Base-by-base conservation (phyloP, 129 eudicot genomes). In the Lonicera japonica region DNA sequence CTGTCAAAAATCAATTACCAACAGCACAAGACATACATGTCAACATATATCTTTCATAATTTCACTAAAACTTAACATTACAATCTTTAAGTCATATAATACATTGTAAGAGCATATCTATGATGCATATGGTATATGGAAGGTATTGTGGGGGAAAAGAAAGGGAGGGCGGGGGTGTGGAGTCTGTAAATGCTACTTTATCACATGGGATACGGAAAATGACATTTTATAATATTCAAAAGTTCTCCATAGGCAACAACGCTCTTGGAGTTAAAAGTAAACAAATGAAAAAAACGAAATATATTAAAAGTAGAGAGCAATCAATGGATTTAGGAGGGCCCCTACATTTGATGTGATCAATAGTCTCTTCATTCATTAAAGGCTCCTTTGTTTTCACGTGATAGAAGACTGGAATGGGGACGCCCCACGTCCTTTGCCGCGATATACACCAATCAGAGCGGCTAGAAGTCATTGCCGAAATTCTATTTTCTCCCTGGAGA, bases 371-470 rank as follows among this genome's bases (percentile, higher is more conserved):
- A 71, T 88, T 88, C 87, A 88, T 77, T 60, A 94, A 72, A 48
- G 99, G 99, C 73, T 88, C 87, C 83, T 85, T 94, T 62, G 99
- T 56, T 41, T 82, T 85, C 64, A 79, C 80, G 68, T 94, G 96
- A 80, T 94, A 94, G 70, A 94, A 94, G 52, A 83, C 99, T 25
- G 99, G 99, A 76, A 94, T 94, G n/a, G 99, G 99, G 57, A 94
- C 96, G 61, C 99, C 99, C 99, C 99, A 94, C 17, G 95, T 80
- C 71, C 99, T 82, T 77, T 94, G 96, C 54, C 99, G 95, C 45
- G 99, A 94, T 75, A 94, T 94, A 57, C 99, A 94, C 99, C 99
- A 94, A 73, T 94, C 99, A 50, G 99, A 94, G 60, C 99, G 99
- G 61, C 92, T 70, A 25, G 89, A 85, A 56, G 89, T 83, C 99